Percentiles rank a stretch among this genome's conserved stretches.
phyloP scores from a whole-genome alignment of 371 early-diverging fungal genomes.

The Rhizopus arrhizus region DNA sequence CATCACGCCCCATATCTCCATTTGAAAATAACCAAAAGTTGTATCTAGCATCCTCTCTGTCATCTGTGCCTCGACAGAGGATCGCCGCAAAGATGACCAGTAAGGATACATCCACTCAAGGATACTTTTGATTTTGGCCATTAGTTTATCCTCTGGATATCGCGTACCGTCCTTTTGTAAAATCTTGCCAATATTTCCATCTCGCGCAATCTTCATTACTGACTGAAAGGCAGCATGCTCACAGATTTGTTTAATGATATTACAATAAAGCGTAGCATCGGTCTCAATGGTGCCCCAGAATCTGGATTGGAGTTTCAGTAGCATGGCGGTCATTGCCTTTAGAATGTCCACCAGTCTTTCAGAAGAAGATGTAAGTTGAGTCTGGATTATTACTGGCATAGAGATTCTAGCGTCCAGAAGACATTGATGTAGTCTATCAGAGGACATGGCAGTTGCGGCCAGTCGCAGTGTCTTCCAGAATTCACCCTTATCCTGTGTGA shows the following conservation, averaged over 20 bases:
- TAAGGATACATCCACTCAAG: slow-evolving; percentile 46
- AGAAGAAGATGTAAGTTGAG: slow-evolving; percentile 20
- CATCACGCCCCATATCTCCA: slow-evolving; percentile 34
- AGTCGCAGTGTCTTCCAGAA: slow-evolving; percentile 43
- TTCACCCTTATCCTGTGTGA: slow-evolving; percentile 27
- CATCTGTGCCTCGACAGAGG: slow-evolving; percentile 23
- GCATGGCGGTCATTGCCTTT: slow-evolving; percentile 34
- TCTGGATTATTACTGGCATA: slow-evolving; percentile 19
- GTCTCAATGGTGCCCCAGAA: slow-evolving; percentile 30
- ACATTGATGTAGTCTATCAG: slow-evolving; percentile 8
- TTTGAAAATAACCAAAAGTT: slow-evolving; percentile 47
- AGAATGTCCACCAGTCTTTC: slow-evolving; percentile 36
- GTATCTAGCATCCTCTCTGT: slow-evolving; percentile 35
- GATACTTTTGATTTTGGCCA: slow-evolving; percentile 36
- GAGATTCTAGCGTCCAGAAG: slow-evolving; percentile 20
- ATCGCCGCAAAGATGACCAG: slow-evolving; percentile 36
- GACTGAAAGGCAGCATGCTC: slow-evolving; percentile 36
- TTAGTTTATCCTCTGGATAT: slow-evolving; percentile 42
- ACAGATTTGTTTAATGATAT: slow-evolving; percentile 37
- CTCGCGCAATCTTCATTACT: slow-evolving; percentile 40
- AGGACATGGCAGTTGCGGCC: slow-evolving; percentile 11
- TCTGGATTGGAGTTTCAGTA: slow-evolving; percentile 28
- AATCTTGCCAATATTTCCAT: slow-evolving; percentile 36
- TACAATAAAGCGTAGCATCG: slow-evolving; percentile 14
- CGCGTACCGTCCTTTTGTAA: slow-evolving; percentile 39